Base-by-base conservation (phyloP, 2,329 filamentous ascomycete species). In the Hyphodiscus sp. region DNA sequence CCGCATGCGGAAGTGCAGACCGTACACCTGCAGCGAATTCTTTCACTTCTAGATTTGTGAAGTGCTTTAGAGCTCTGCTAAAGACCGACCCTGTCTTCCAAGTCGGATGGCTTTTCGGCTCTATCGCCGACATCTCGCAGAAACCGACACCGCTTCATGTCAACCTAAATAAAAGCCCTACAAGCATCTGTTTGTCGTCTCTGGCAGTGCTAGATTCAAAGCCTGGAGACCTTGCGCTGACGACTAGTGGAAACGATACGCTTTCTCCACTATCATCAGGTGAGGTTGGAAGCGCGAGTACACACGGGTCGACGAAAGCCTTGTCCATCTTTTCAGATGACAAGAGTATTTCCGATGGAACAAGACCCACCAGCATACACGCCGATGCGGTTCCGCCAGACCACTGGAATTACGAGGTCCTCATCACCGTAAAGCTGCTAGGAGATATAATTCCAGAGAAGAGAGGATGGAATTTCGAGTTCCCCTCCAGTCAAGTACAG, bases 391-490 rank as follows among this genome's bases (percentile, higher is more conserved):
- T 45, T 20, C n/a, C 23, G 13, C 19, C n/a, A 20, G 23, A 45
- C 23, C 43, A 38, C n/a, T 49, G 47, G 47, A 26, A 49, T n/a
- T 49, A 49, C 29, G 33, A 49, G 20, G 47, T 49, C n/a, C 47
- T 49, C 5, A 26, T 49, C 18, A 41, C 47, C 10, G 30, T 49
- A 6, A 49, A 49, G 20, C 47, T 49, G 29, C 29, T 18, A 15
- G 20, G 20, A 20, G 38, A 49, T 41, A 41, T 41, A 2, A 8
- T 49, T 10, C 47, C 47, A 7, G 15, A 41, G 13, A 33, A 26
- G n/a, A 42, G 13, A 15, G 33, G 33, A 19, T 49, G 47, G 47
- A 19, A 33, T 23, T 18, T 49, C 20, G 33, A 41, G 18, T 41
- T 49, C 26, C 47, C 47, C 18, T 38, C 30, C 2, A 38, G 16